Evolutionary conservation across 345 rosid genomes (phyloP), one percentile per base, ranked within the genome.

Genomic region (Lumnitzera littorea): DNA sequence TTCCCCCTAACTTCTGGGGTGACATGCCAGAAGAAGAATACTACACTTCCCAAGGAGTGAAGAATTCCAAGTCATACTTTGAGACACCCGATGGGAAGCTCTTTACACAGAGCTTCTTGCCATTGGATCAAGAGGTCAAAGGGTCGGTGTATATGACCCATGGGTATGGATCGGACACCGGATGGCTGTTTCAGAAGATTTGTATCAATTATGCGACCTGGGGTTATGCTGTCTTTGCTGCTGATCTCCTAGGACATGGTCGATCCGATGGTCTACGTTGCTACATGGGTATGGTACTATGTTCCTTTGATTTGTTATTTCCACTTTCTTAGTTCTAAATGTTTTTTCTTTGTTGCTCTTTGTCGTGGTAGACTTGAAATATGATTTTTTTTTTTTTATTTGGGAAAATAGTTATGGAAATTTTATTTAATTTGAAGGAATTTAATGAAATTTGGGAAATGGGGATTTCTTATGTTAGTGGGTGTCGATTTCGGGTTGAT

Each of bases 161-260:
- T 43, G 99, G 97, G 27, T 94, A 89, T 41, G 99, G 96, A 70
- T 87, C 97, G 5, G 99, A 94, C 53, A 81, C 97, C 1, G 91
- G 95, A 1, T 94, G 97, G 99, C 13, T 90, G 71, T 89, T 94
- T 68, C 97, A 87, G 77, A 87, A 86, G 87, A 86, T 89, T 23
- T 89, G 97, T 64, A 94, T 94, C 62, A 82, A 53, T 54, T 89
- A 47, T 46, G 68, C 89, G 1, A 73, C 68, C 25, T 94, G 97
- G 99, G 99, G 99, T n/a, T 94, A 84, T 63, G 96, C 99, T 29
- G 99, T 94, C 62, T 94, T 87, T 67, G 96, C 91, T 46, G 96
- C 97, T 54, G 97, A 94, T 76, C 96, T 94, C 60, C 87, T 85
- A 13, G 97, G 99, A 11, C 99, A 94, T 43, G 99, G 97, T 66